Percentiles rank a stretch among this genome's conserved stretches.
phyloP scores from a whole-genome alignment of 495 filamentous ascomycete species.

The Mytilinidion resinicola region DNA sequence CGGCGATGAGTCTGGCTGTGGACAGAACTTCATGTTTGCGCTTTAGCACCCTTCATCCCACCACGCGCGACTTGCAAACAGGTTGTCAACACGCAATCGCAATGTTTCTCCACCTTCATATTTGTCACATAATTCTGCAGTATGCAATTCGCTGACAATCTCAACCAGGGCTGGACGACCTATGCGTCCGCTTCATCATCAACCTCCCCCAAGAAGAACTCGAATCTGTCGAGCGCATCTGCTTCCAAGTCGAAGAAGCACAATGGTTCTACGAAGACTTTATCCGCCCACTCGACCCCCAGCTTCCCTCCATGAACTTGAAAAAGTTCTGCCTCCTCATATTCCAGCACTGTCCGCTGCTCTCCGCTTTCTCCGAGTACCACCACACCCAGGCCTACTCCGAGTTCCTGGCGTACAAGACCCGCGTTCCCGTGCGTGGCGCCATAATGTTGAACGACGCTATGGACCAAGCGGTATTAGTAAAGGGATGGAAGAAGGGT shows the following conservation, averaged over 20 bases:
- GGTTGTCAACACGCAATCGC: no score
- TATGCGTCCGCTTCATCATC: slow-evolving; percentile 92
- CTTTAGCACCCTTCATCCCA: no score
- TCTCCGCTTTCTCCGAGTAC: slow-evolving; percentile 70
- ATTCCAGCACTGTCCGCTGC: slow-evolving; percentile 85
- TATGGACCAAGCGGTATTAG: slow-evolving; percentile 87
- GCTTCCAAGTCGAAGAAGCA: slow-evolving; percentile 96
- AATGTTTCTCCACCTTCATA: no score
- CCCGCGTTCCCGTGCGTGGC: slow-evolving; percentile 83
- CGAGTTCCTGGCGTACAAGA: slow-evolving; percentile 89
- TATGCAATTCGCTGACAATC: background rate
- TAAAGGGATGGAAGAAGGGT: slow-evolving; percentile 96
- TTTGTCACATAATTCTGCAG: background rate
- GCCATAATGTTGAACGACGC: slow-evolving; percentile 84
- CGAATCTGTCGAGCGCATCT: slow-evolving; percentile 81
- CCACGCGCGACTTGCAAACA: no score
- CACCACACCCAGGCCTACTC: slow-evolving; percentile 75
- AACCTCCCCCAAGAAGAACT: slow-evolving; percentile 90
- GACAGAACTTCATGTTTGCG: no score
- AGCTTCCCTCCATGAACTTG: slow-evolving; percentile 74
- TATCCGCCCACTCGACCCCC: slow-evolving; percentile 81
- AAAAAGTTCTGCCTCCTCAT: slow-evolving; percentile 78
- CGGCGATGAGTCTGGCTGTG: no score
- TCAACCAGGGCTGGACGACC: slow-evolving; percentile 77
- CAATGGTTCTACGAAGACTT: slow-evolving; percentile 99